Conservation (phyloP, 495 filamentous ascomycete genomes). For the Thozetella sp. region DNA sequence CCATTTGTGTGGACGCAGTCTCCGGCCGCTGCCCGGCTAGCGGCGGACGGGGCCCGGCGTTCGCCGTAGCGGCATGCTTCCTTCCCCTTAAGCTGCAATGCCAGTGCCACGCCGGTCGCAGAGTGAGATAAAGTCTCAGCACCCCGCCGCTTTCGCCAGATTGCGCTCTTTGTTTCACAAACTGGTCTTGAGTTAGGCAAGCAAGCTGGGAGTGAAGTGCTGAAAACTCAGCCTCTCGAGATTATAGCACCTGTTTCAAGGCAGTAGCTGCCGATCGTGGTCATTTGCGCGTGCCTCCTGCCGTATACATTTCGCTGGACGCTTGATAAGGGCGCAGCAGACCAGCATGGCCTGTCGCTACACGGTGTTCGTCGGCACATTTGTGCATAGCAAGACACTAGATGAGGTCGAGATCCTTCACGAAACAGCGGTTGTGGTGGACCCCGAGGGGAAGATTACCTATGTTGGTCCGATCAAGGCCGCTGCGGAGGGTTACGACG, state of each 20-base stretch:
- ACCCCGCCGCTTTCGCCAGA: no score
- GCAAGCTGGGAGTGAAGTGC: no score
- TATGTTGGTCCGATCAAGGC: constrained; percentile 39
- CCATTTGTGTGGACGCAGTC: neutral
- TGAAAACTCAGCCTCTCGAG: no score
- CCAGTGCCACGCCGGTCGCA: neutral
- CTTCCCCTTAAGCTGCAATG: neutral
- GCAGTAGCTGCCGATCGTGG: no score
- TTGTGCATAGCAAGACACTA: constrained; percentile 59
- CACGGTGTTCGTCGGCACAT: constrained; percentile 51
- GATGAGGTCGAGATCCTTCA: constrained; percentile 58
- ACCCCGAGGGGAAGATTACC: constrained; percentile 64
- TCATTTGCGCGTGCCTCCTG: no score
- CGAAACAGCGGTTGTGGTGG: constrained; percentile 67
- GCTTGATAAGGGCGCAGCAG: no score
- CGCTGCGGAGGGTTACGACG: neutral
- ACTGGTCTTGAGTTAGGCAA: no score
- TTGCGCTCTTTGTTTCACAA: no score
- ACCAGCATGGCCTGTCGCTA: constrained; percentile 11
- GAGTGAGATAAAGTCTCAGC: neutral
- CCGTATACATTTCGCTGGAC: no score
- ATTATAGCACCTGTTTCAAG: no score
- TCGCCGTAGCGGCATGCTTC: neutral
- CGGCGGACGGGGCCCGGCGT: neutral
- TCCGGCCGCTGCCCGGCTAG: neutral